Evolutionary conservation across 495 filamentous ascomycete genomes (phyloP).

Genomic region (Cetradonia linearis): DNA sequence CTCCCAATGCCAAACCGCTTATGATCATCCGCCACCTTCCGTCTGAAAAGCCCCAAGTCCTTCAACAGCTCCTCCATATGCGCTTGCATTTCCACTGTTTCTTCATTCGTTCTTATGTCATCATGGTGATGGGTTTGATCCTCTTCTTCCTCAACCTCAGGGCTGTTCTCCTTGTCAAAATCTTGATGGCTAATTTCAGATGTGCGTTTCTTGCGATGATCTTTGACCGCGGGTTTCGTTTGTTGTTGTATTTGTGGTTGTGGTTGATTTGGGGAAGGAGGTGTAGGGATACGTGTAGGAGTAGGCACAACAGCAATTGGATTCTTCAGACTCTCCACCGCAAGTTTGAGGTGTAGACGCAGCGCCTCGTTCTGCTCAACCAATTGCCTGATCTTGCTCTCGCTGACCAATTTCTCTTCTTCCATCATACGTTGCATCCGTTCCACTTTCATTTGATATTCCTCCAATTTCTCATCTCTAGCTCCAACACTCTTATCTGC

Average conservation of each 20-base stretch:
- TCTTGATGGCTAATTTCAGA: conserved; percentile 16
- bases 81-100: conserved; percentile 33
- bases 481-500: conserved; percentile 40
- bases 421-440: conserved; percentile 91
- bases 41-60: conserved; percentile 62
- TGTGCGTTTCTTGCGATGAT: conserved; percentile 14
- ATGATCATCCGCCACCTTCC: conserved; percentile 72
- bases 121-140: conserved; percentile 30
- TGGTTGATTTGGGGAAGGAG: background rate
- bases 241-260: background rate
- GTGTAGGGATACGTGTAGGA: conserved; percentile 14
- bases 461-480: conserved; percentile 68
- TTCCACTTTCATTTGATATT: conserved; percentile 78
- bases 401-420: conserved; percentile 73
- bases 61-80: conserved; percentile 39
- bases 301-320: conserved; percentile 55
- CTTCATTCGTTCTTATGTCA: conserved; percentile 34
- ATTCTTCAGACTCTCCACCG: conserved; percentile 76
- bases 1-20: conserved; percentile 40
- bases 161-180: conserved; percentile 24
- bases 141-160: conserved; percentile 34
- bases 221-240: conserved; percentile 13
- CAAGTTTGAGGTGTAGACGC: conserved; percentile 73
- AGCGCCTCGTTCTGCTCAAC: conserved; percentile 84
- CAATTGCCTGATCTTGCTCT: conserved; percentile 80